Percentiles rank a stretch among this genome's conserved stretches.
phyloP scores from a whole-genome alignment of 116 monocot species.

The Dioscorea cayenensis region DNA sequence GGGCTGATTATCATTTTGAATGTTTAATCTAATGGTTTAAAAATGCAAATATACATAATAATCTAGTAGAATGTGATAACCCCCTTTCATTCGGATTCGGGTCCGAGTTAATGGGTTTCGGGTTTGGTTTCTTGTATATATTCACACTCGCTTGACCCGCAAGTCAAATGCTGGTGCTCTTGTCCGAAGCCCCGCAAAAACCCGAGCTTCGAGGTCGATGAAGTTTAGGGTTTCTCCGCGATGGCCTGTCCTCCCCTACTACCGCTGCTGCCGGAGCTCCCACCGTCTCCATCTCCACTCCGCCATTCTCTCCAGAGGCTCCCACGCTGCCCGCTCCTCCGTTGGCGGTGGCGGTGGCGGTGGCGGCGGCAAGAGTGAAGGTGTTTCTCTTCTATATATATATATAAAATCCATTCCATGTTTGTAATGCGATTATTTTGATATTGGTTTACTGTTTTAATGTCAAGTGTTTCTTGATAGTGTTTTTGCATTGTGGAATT shows the following conservation, averaged over 20 bases:
- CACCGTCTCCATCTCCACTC: conserved; percentile 4
- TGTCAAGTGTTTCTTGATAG: background rate
- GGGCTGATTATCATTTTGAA: too few relatives aligned
- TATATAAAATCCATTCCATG: background rate
- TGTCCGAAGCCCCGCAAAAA: background rate
- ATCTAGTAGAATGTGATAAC: too few relatives aligned
- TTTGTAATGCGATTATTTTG: background rate
- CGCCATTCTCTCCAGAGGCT: conserved; percentile 16
- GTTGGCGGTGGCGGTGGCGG: conserved; percentile 27
- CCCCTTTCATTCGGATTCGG: too few relatives aligned
- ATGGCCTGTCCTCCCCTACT: conserved; percentile 31
- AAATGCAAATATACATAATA: too few relatives aligned
- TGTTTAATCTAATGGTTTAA: too few relatives aligned
- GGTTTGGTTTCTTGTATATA: too few relatives aligned
- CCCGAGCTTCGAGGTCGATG: conserved; percentile 17
- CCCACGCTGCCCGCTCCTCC: conserved; percentile 39
- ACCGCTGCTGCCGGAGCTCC: conserved; percentile 9
- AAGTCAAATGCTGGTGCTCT: background rate
- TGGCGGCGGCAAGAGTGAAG: conserved; percentile 24
- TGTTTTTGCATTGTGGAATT: background rate
- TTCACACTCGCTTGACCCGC: too few relatives aligned
- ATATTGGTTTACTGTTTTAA: background rate
- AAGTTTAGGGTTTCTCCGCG: conserved; percentile 32
- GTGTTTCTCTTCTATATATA: background rate
- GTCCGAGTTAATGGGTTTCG: too few relatives aligned